A percentile compares a stretch with the other conserved stretches of the same genome.
phyloP scores from a whole-genome alignment of 2,329 filamentous ascomycete genomes.

The Colletotrichum sp. region DNA sequence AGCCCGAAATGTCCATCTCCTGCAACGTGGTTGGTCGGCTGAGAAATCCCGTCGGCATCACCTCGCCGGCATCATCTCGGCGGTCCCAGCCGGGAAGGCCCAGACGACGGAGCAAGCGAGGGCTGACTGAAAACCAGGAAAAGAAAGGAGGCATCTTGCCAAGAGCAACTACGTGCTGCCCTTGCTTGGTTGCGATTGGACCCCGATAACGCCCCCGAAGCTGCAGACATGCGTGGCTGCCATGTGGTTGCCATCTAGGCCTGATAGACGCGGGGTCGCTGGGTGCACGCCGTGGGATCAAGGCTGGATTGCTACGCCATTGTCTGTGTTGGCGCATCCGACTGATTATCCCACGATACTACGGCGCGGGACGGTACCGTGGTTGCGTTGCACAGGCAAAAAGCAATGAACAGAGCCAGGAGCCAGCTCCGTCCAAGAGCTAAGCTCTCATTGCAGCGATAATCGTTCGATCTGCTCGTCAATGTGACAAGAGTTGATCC shows the following conservation, averaged over 20 bases:
- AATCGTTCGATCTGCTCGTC: not conserved
- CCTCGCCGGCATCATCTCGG: not conserved
- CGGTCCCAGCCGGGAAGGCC: not conserved
- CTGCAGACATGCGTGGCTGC: not conserved
- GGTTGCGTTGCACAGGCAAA: not conserved
- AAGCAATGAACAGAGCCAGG: not conserved
- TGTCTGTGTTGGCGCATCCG: not conserved
- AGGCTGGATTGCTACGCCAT: not conserved
- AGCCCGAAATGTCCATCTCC: conserved; percentile 1
- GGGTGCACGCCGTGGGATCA: not conserved
- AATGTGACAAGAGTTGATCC: not conserved
- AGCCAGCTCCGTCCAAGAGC: not conserved
- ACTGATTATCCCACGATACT: not conserved
- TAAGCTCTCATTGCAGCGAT: not conserved
- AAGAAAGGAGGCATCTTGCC: not conserved
- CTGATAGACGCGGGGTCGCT: not conserved
- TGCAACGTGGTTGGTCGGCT: not conserved
- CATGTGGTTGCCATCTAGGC: not conserved
- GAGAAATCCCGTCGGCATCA: not conserved
- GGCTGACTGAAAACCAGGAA: not conserved
- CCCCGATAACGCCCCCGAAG: not conserved
- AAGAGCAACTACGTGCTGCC: not conserved
- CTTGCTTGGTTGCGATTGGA: not conserved
- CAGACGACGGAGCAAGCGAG: not conserved
- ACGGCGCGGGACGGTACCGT: not conserved